A percentile compares a stretch with the other conserved stretches of the same genome.
Evolutionary conservation across 371 early-diverging fungal species (phyloP).

Genomic region (Mucor plumbeus): DNA sequence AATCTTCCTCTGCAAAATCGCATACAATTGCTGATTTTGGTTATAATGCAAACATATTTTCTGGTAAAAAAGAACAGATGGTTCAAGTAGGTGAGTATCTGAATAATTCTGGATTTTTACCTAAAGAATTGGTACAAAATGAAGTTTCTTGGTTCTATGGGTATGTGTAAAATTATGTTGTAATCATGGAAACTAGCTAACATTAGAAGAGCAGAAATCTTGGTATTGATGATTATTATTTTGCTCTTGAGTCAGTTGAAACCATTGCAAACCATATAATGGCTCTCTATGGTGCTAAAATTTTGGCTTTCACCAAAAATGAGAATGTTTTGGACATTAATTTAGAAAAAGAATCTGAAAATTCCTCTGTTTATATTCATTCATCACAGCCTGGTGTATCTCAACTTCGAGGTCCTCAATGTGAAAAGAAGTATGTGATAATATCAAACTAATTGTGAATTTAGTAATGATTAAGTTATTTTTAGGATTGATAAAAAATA

Average conservation of each 20-base stretch:
- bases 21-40: conserved; percentile 58
- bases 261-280: conserved; percentile 96
- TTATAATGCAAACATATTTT: conserved; percentile 79
- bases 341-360: conserved; percentile 89
- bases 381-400: conserved; percentile 95
- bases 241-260: conserved; percentile 87
- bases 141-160: conserved; percentile 97
- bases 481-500: conserved; percentile 89
- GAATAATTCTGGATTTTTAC: conserved; percentile 89
- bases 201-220: conserved; percentile 68
- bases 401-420: conserved; percentile 83
- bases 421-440: conserved; percentile 74
- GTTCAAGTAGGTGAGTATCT: conserved; percentile 82
- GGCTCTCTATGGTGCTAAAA: conserved; percentile 94
- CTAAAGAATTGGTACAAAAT: conserved; percentile 83
- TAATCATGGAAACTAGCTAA: neutral
- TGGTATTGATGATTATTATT: conserved; percentile 98
- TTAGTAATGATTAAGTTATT: neutral
- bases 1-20: neutral
- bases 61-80: conserved; percentile 93
- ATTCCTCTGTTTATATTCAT: conserved; percentile 95
- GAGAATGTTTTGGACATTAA: conserved; percentile 86
- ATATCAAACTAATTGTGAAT: neutral
- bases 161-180: conserved; percentile 42
- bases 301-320: conserved; percentile 89